phyloP scores from a whole-genome alignment of 2,329 filamentous ascomycete species.

The Talaromyces sp. region DNA sequence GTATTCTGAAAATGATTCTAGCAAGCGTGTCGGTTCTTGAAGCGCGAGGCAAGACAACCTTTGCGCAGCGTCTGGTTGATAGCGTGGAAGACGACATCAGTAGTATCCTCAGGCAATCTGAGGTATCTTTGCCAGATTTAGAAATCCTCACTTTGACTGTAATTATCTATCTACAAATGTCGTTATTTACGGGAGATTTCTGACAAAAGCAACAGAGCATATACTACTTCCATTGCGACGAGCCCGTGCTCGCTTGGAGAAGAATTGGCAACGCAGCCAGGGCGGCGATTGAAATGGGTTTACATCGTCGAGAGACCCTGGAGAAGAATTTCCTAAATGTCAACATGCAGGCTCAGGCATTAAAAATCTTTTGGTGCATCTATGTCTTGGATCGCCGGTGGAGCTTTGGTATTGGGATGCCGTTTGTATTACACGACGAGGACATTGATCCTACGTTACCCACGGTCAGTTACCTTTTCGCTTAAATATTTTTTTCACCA shows the following conservation, averaged over 20 bases:
- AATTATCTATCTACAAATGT: not conserved
- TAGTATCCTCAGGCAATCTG: not conserved
- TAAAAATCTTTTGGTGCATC: slow-evolving; percentile 11
- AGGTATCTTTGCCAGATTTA: not conserved
- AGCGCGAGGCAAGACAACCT: not conserved
- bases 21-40: not conserved
- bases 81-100: not conserved
- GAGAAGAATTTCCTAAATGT: not conserved
- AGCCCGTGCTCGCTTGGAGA: slow-evolving; percentile 5
- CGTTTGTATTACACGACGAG: not conserved
- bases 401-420: slow-evolving; percentile 9
- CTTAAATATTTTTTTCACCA: too few species aligned
- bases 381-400: slow-evolving; percentile 15
- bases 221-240: slow-evolving; percentile 8
- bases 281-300: slow-evolving; percentile 71
- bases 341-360: not conserved
- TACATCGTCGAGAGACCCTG: not conserved
- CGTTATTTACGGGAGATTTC: not conserved
- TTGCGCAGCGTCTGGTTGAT: not conserved
- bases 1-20: not conserved
- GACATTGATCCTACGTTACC: slow-evolving; percentile 7
- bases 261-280: slow-evolving; percentile 31
- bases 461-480: not conserved
- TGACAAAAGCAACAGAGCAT: not conserved
- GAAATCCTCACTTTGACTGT: not conserved